These are phyloP conservation scores for Sugiyamaella valdiviana DNA, from an alignment of 805 yeast genomes.

Conservation along the genomic window DNA sequence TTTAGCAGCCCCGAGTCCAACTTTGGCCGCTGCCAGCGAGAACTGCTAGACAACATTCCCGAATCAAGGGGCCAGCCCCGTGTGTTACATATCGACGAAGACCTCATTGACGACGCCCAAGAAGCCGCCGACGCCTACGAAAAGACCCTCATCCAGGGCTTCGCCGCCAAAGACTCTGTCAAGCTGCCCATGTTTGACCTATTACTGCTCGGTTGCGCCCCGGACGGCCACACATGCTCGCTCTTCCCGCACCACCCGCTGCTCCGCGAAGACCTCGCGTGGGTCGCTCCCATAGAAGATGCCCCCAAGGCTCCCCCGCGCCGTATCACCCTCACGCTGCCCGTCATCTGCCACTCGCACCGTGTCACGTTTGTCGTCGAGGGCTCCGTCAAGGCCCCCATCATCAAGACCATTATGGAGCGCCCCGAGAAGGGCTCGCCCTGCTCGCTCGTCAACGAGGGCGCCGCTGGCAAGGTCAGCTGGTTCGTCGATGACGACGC, in stretches of 20 bases:
- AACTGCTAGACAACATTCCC: constrained; percentile 66
- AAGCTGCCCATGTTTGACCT: constrained; percentile 92
- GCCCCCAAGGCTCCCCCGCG: constrained; percentile 85
- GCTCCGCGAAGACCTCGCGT: constrained; percentile 81
- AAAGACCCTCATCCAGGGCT: constrained; percentile 74
- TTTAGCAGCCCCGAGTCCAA: constrained; percentile 77
- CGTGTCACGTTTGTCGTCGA: constrained; percentile 93
- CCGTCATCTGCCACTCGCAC: constrained; percentile 90
- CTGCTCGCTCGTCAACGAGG: constrained; percentile 85
- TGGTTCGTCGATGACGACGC: constrained; percentile 98
- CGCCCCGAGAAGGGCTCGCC: constrained; percentile 96
- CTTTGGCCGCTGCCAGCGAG: constrained; percentile 81
- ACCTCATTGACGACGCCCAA: constrained; percentile 52
- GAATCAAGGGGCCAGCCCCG: constrained; percentile 51
- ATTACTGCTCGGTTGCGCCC: constrained; percentile 91
- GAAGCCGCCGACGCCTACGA: constrained; percentile 95
- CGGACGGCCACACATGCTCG: constrained; percentile 98
- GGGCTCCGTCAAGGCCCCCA: constrained; percentile 92
- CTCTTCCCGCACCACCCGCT: constrained; percentile 89
- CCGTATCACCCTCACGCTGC: constrained; percentile 85
- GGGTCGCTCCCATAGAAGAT: constrained; percentile 89
- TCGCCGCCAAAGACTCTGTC: constrained; percentile 94
- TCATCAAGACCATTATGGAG: constrained; percentile 86
- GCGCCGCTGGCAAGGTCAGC: constrained; percentile 92
- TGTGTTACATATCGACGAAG: constrained; percentile 77